Evolutionary conservation across 2,329 filamentous ascomycete genomes (phyloP).

Genomic region (Arthroderma sp.): DNA sequence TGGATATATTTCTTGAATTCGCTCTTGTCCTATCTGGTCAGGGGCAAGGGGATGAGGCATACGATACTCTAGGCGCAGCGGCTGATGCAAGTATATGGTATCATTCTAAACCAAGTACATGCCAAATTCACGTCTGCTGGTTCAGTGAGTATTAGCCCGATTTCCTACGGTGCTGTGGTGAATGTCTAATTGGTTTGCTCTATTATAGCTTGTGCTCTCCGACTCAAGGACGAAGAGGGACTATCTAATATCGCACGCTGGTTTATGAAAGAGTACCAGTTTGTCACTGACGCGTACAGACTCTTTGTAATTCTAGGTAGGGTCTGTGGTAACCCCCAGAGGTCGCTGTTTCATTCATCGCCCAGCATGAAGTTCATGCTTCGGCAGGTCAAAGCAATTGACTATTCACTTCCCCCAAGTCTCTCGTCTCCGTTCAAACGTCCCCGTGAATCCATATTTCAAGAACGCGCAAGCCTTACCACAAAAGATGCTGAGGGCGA

Average conservation of each 20-base stretch:
- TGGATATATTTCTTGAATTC: conserved; percentile 82
- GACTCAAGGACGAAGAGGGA: conserved; percentile 64
- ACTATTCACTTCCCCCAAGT: conserved; percentile 51
- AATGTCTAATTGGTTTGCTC: conserved; percentile 9
- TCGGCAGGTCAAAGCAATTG: conserved; percentile 81
- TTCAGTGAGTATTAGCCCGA: conserved; percentile 43
- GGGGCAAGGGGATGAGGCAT: conserved; percentile 59
- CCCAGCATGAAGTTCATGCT: conserved; percentile 83
- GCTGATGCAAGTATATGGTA: conserved; percentile 73
- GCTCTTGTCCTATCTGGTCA: conserved; percentile 61
- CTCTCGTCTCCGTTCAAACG: conserved; percentile 24
- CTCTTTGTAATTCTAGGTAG: conserved; percentile 70
- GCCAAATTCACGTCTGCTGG: conserved; percentile 65
- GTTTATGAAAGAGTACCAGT: conserved; percentile 72
- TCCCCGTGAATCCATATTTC: conserved; percentile 33
- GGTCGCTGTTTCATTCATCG: conserved; percentile 58
- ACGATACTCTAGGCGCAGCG: conserved; percentile 66
- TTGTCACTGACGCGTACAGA: conserved; percentile 69
- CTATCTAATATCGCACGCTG: conserved; percentile 64
- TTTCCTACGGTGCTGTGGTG: background rate
- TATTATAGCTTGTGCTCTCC: conserved; percentile 61
- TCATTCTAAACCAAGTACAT: conserved; percentile 53
- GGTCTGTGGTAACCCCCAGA: conserved; percentile 55
- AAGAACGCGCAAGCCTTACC: conserved; percentile 32
- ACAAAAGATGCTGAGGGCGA: conserved; percentile 29